These are phyloP conservation scores for Triangularia verruculosa DNA, from an alignment of 2,329 filamentous ascomycete species.

Conservation along the genomic window DNA sequence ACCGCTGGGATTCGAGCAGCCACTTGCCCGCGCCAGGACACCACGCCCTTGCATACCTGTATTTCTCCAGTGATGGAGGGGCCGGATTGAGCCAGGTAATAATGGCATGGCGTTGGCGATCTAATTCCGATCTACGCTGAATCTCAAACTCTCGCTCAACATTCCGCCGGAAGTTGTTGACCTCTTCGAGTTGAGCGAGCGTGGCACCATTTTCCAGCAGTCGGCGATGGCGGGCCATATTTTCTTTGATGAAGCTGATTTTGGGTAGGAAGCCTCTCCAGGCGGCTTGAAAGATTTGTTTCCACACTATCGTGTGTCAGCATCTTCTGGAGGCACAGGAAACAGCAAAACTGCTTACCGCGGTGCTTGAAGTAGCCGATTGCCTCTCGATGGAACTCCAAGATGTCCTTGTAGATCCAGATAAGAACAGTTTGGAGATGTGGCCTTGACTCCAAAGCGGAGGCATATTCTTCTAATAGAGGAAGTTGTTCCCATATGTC, in stretches of 20 bases:
- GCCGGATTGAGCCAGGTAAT: slow-evolving; percentile 1
- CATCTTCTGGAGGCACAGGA: neutral
- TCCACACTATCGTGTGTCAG: slow-evolving; percentile 27
- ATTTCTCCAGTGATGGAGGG: neutral
- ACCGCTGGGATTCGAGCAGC: slow-evolving; percentile 29
- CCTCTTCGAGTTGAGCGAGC: slow-evolving; percentile 29
- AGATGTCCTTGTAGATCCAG: slow-evolving; percentile 4
- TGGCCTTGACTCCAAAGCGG: neutral
- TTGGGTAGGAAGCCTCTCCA: slow-evolving; percentile 33
- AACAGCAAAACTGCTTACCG: neutral
- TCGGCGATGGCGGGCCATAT: slow-evolving; percentile 30
- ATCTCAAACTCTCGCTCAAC: slow-evolving; percentile 11
- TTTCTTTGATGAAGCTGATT: slow-evolving; percentile 30
- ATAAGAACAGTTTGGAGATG: neutral
- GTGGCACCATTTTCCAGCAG: slow-evolving; percentile 34
- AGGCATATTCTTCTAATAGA: slow-evolving; percentile 1
- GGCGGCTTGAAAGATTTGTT: slow-evolving; percentile 32
- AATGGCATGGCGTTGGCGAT: neutral
- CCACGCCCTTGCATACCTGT: neutral
- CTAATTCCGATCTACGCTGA: neutral
- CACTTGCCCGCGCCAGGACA: slow-evolving; percentile 29
- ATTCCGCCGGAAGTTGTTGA: slow-evolving; percentile 23
- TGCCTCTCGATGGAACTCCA: slow-evolving; percentile 3
- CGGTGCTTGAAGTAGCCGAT: neutral
- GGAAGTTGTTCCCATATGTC: slow-evolving; percentile 1